Conservation (phyloP, 345 rosid species). For the Arabis alpina region DNA sequence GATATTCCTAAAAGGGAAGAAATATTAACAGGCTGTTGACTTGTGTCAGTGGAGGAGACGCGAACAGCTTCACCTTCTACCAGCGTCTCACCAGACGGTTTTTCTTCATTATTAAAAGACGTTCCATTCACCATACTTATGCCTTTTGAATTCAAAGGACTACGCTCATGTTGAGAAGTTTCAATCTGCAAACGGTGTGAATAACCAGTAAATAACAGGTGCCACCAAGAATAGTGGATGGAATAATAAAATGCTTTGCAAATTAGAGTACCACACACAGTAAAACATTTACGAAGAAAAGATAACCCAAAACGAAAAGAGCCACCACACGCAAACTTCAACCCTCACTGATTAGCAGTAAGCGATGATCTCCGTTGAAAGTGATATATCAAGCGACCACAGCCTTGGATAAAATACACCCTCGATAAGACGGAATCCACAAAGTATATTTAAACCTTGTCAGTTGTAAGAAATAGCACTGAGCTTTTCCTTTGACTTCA, state of each 20-base stretch:
- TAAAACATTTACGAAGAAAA: conserved; percentile 11
- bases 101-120: conserved; percentile 50
- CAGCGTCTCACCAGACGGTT: conserved; percentile 45
- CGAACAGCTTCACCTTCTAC: conserved; percentile 46
- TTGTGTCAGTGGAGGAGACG: conserved; percentile 41
- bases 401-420: conserved; percentile 26
- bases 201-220: conserved; percentile 28
- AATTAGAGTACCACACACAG: conserved; percentile 12
- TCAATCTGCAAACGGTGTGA: conserved; percentile 55
- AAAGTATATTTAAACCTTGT: conserved; percentile 17
- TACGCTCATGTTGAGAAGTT: conserved; percentile 55
- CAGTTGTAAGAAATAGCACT: conserved; percentile 15
- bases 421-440: conserved; percentile 10
- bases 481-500: conserved; percentile 15
- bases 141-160: conserved; percentile 51
- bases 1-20: conserved; percentile 52
- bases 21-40: conserved; percentile 41
- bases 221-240: conserved; percentile 8
- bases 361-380: neutral
- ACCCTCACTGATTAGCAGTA: conserved; percentile 22
- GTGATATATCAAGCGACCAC: conserved; percentile 11
- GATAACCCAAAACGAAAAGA: conserved; percentile 8
- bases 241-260: conserved; percentile 9
- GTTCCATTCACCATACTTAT: conserved; percentile 41
- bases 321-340: conserved; percentile 27